These are phyloP conservation scores for Krasilnikovozyma curviuscula DNA, from an alignment of 768 basidiomycete species.

Conservation along the genomic window DNA sequence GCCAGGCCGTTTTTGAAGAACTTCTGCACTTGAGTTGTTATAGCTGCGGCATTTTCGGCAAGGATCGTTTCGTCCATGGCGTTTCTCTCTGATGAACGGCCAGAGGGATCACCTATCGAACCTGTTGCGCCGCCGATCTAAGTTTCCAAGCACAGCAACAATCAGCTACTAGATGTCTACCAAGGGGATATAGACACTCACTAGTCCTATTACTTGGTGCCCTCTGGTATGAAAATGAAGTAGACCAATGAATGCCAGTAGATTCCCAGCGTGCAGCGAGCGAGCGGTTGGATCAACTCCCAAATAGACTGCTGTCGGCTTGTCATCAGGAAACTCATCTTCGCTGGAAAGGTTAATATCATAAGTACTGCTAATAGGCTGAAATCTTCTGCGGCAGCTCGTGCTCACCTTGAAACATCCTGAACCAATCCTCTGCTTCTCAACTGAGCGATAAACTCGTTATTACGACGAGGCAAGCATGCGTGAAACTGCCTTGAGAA, in stretches of 20 bases:
- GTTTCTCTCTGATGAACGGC: conserved; percentile 60
- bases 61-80: conserved; percentile 43
- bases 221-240: conserved; percentile 78
- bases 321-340: no score
- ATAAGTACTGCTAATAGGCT: no score
- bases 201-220: conserved; percentile 63
- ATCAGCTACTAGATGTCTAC: background rate
- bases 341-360: no score
- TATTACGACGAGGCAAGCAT: no score
- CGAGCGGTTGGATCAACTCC: conserved; percentile 85
- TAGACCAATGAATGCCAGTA: conserved; percentile 66
- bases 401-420: no score
- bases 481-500: no score
- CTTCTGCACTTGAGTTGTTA: conserved; percentile 43
- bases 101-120: conserved; percentile 91
- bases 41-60: conserved; percentile 42
- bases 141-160: background rate
- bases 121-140: conserved; percentile 95
- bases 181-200: conserved; percentile 29
- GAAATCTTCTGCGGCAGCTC: no score
- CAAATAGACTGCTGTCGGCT: conserved; percentile 42
- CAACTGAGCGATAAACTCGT: no score
- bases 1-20: conserved; percentile 51
- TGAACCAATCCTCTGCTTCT: no score
- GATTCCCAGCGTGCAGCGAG: conserved; percentile 81